Base-by-base conservation (phyloP, 176 grass and related monocot species). In the Carex pumila region DNA sequence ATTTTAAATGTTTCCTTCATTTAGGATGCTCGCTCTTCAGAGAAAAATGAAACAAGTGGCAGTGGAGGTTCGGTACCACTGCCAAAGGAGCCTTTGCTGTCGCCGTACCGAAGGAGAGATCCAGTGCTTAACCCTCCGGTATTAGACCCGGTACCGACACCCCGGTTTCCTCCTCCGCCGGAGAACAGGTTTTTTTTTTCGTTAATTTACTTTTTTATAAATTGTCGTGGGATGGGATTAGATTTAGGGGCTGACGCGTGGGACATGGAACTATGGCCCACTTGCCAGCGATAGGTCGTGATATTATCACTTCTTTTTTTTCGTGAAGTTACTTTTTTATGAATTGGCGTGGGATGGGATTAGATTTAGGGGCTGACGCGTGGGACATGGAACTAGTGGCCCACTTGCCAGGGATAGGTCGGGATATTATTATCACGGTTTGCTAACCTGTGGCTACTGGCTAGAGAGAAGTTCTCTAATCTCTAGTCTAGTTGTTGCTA, bases 71-170 rank as follows among this genome's bases (percentile, higher is more conserved):
- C 64, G 36, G 57, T 56, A 18, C 80, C 43, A 43, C 21, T 15
- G 17, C 41, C 63, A 7, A 72, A 22, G 49, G 88, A 86, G 21
- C 63, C 70, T 1, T 31, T 30, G 43, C 71, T 49, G 6, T 84
- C 85, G 18, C 80, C 88, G 8, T 90, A 87, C 81, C 85, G 88
- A 49, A 80, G 88, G 41, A 84, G 85, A 84, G 81, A 90, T 62
- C 88, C 56, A 8, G 65, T 84, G 22, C 50, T 22, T 31, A 19
- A 21, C 22, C 21, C 22, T 54, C 71, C 47, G 12, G 3, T 54
- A 14, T 7, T 52, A 54, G 71, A 75, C 4, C n/a, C 47, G 2
- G 12, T 30, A 11, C 21, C 85, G 39, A 55, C 72, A 22, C 71
- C 53, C 32, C 71, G 19, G 19, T 54, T 19, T 57, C 69, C 22